phyloP scores from a whole-genome alignment of 805 yeast species.

The Candida andamanensis region DNA sequence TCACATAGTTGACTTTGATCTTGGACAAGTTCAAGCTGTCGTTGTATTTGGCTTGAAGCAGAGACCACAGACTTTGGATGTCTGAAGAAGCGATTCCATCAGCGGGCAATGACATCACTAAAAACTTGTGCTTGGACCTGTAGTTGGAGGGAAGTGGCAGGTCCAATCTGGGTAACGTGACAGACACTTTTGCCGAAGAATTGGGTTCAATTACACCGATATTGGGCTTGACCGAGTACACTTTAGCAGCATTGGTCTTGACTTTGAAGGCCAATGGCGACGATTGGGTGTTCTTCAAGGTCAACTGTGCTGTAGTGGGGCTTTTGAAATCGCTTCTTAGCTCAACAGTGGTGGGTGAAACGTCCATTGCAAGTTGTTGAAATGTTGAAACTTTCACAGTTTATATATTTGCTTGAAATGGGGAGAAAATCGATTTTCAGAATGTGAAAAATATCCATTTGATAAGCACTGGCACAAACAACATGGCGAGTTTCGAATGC shows the following conservation, averaged over 20 bases:
- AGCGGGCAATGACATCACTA: slow-evolving; percentile 80
- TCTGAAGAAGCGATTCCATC: slow-evolving; percentile 49
- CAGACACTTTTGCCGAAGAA: slow-evolving; percentile 61
- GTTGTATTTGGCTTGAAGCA: slow-evolving; percentile 56
- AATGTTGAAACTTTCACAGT: no score
- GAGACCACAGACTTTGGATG: slow-evolving; percentile 69
- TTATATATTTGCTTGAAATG: no score
- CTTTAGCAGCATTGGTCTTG: slow-evolving; percentile 94
- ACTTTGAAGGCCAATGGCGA: slow-evolving; percentile 83
- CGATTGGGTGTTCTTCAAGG: slow-evolving; percentile 49
- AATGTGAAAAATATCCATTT: no score
- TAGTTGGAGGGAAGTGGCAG: slow-evolving; percentile 67
- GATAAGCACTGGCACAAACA: no score
- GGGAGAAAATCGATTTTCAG: no score
- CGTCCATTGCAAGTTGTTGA: no score
- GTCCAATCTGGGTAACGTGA: slow-evolving; percentile 77
- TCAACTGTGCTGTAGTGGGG: slow-evolving; percentile 59
- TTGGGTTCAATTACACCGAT: slow-evolving; percentile 79
- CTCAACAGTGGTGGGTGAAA: slow-evolving; percentile 7
- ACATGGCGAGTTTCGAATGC: no score
- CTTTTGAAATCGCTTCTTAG: slow-evolving; percentile 65
- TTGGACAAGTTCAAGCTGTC: slow-evolving; percentile 54
- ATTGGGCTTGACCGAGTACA: slow-evolving; percentile 94
- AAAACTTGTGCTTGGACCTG: slow-evolving; percentile 87
- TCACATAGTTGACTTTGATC: slow-evolving; percentile 52